Percentiles rank a stretch among this genome's conserved stretches.
These are phyloP conservation scores for Kalaharituber pfeilii DNA, from an alignment of 2,329 filamentous ascomycete species.

Conservation along the genomic window DNA sequence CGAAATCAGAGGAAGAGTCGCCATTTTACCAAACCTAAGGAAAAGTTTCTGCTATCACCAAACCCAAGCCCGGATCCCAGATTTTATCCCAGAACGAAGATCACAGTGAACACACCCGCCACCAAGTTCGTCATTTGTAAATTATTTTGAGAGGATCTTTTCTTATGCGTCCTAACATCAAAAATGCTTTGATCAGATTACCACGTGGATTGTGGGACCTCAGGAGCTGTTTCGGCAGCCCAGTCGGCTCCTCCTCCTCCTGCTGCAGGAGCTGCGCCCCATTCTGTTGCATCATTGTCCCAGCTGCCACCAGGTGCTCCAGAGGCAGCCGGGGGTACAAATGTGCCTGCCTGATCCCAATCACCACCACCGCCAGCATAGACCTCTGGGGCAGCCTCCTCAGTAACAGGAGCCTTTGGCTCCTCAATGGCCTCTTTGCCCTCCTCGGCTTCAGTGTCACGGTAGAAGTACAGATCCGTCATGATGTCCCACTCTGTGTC, in stretches of 20 bases:
- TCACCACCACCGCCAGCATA: constrained; percentile 52
- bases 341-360: constrained; percentile 64
- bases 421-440: constrained; percentile 84
- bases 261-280: constrained; percentile 47
- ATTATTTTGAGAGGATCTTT: constrained; percentile 1
- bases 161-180: neutral
- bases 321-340: constrained; percentile 42
- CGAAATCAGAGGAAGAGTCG: neutral
- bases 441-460: constrained; percentile 97
- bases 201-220: constrained; percentile 19
- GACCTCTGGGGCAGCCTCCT: constrained; percentile 29
- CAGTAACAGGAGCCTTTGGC: constrained; percentile 65
- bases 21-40: constrained; percentile 1
- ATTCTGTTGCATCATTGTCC: constrained; percentile 50
- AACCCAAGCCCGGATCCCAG: neutral
- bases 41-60: neutral
- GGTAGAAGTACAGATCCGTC: constrained; percentile 99
- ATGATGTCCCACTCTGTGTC: constrained; percentile 98
- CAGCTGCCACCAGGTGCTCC: constrained; percentile 43
- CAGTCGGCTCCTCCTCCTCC: constrained; percentile 36
- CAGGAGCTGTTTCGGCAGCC: constrained; percentile 33
- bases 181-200: neutral
- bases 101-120: neutral
- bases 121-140: neutral
- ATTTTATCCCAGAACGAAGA: neutral